phyloP scores from a whole-genome alignment of 306 rosid species.

The Cicer arietinum region DNA sequence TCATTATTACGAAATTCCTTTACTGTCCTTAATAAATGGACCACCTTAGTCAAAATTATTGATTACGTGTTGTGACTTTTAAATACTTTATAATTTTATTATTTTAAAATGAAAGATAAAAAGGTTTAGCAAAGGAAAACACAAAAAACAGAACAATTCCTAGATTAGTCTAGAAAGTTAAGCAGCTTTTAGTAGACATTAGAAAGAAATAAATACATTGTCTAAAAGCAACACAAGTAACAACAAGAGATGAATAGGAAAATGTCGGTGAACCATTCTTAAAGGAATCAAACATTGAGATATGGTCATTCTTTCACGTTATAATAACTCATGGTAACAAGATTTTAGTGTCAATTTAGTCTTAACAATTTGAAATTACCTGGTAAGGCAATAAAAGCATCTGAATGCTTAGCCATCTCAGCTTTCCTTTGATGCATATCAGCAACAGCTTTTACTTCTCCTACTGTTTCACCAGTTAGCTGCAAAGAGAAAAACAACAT shows the following conservation, averaged over 20 bases:
- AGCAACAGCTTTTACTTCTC: conserved; percentile 96
- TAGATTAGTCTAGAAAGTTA: conserved; percentile 49
- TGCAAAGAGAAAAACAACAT: conserved; percentile 51
- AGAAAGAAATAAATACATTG: conserved; percentile 26
- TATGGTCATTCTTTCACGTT: conserved; percentile 46
- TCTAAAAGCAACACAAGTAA: conserved; percentile 28
- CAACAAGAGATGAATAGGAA: conserved; percentile 32
- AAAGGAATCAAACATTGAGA: conserved; percentile 34
- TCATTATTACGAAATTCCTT: conserved; percentile 27
- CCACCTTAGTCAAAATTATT: conserved; percentile 45
- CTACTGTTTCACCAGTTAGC: conserved; percentile 98
- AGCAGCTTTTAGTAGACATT: conserved; percentile 47
- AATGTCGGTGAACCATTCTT: conserved; percentile 33
- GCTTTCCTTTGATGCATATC: conserved; percentile 99
- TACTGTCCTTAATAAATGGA: conserved; percentile 39
- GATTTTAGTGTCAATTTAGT: no score
- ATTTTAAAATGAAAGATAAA: conserved; percentile 32
- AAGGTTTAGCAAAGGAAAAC: conserved; percentile 40
- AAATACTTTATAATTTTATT: no score
- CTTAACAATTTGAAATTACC: conserved; percentile 40
- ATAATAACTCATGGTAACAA: not conserved
- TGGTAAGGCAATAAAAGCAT: conserved; percentile 99
- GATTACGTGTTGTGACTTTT: conserved; percentile 42
- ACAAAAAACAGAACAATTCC: conserved; percentile 10
- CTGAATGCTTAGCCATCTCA: conserved; percentile 98